These are phyloP conservation scores for Aspergillus hortae DNA, from an alignment of 2,329 filamentous ascomycete genomes.

Conservation along the genomic window DNA sequence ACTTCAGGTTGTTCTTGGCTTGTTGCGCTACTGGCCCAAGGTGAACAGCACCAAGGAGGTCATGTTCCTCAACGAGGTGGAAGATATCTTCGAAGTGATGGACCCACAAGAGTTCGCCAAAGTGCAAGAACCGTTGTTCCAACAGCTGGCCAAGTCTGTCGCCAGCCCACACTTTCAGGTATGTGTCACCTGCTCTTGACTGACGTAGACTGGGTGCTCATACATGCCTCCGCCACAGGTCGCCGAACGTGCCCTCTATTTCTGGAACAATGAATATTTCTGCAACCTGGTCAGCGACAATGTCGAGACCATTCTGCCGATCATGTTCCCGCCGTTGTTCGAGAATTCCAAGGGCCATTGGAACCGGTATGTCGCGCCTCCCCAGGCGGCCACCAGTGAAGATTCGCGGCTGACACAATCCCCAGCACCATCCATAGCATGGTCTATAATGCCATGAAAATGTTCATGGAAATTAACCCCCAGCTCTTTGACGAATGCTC, in stretches of 20 bases:
- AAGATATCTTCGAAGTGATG: conserved; percentile 99
- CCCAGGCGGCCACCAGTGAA: background rate
- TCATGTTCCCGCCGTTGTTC: conserved; percentile 98
- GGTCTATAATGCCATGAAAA: conserved; percentile 99
- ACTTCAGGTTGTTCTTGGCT: conserved; percentile 77
- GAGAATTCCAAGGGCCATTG: conserved; percentile 99
- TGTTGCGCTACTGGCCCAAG: conserved; percentile 97
- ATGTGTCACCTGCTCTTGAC: conserved; percentile 15
- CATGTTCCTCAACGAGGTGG: conserved; percentile 98
- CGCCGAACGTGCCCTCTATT: conserved; percentile 93
- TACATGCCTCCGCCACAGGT: conserved; percentile 52
- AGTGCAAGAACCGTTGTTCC: conserved; percentile 95
- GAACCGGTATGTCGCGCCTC: conserved; percentile 69
- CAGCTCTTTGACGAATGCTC: conserved; percentile 98
- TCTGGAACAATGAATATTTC: conserved; percentile 99
- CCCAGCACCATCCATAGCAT: conserved; percentile 96
- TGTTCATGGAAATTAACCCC: conserved; percentile 99
- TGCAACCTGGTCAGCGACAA: conserved; percentile 99
- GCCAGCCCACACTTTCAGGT: conserved; percentile 96
- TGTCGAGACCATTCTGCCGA: conserved; percentile 94
- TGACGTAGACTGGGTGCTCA: conserved; percentile 1
- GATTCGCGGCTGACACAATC: conserved; percentile 29
- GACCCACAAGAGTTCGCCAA: conserved; percentile 98
- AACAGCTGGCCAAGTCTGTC: conserved; percentile 95
- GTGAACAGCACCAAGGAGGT: conserved; percentile 99